These are phyloP conservation scores for Blechomonas ayalai DNA, from an alignment of 208 protist genomes.

Conservation along the genomic window DNA sequence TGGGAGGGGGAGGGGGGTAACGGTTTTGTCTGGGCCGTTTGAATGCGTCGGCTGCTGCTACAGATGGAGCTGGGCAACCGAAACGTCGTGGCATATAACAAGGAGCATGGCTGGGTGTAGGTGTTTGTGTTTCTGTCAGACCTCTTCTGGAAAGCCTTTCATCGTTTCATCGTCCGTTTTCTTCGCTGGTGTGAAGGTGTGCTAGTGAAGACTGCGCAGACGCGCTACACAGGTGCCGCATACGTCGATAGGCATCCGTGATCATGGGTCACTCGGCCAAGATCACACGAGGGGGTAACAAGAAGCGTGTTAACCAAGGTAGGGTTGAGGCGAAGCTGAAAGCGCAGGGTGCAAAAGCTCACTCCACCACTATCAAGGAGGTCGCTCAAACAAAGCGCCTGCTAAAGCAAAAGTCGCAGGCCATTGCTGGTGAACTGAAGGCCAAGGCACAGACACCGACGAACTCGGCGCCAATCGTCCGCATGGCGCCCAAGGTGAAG, in stretches of 20 bases:
- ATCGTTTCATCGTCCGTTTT: neutral
- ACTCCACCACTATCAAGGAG: constrained; percentile 61
- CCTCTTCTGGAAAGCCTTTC: neutral
- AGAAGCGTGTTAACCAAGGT: constrained; percentile 75
- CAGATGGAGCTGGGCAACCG: too few relatives aligned
- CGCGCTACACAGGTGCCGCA: constrained; percentile 1
- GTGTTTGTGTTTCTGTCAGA: constrained; percentile 2
- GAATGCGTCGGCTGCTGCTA: too few relatives aligned
- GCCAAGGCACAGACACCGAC: constrained; percentile 23
- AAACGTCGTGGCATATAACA: too few relatives aligned
- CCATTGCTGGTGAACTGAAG: constrained; percentile 60
- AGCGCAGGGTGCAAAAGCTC: constrained; percentile 67
- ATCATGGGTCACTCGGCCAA: constrained; percentile 78
- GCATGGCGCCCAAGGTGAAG: constrained; percentile 55
- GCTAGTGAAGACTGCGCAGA: neutral
- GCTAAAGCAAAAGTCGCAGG: constrained; percentile 53
- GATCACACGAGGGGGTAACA: constrained; percentile 84
- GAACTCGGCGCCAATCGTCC: constrained; percentile 31
- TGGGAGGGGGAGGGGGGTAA: too few relatives aligned
- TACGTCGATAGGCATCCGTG: too few relatives aligned
- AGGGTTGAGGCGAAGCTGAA: constrained; percentile 64
- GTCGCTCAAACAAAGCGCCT: constrained; percentile 36
- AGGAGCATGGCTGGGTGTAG: too few relatives aligned
- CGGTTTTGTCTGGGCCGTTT: too few relatives aligned
- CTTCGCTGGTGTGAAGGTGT: neutral